Conservation (phyloP, 2,329 filamentous ascomycete genomes). For the Penicillium capsulatum region DNA sequence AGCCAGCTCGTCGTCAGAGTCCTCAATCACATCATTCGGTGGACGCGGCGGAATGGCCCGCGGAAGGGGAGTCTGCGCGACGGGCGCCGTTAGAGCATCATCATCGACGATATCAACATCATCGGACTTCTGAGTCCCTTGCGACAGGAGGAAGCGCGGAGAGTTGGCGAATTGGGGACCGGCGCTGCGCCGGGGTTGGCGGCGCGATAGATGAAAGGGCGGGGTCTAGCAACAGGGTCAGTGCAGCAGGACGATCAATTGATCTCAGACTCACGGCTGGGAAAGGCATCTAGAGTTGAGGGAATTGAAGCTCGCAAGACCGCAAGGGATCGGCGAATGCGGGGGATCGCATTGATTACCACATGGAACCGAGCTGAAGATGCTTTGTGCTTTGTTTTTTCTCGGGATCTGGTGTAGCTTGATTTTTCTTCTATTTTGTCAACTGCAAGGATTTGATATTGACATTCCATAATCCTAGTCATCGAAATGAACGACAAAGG, state of each 20-base stretch:
- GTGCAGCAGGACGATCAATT: neutral
- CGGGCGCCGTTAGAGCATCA: constrained; percentile 14
- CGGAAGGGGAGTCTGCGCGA: constrained; percentile 4
- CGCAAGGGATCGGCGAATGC: neutral
- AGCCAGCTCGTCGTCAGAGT: constrained; percentile 18
- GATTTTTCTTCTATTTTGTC: too few relatives aligned
- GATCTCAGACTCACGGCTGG: constrained; percentile 8
- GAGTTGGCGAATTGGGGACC: constrained; percentile 33
- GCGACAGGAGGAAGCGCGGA: constrained; percentile 32
- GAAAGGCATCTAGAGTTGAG: constrained; percentile 11
- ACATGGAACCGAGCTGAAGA: too few relatives aligned
- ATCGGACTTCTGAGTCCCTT: constrained; percentile 12
- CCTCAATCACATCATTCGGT: constrained; percentile 27
- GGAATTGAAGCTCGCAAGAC: neutral
- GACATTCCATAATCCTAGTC: too few relatives aligned
- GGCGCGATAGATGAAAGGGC: constrained; percentile 28
- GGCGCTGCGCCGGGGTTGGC: constrained; percentile 22
- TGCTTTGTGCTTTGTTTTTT: too few relatives aligned
- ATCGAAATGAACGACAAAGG: too few relatives aligned
- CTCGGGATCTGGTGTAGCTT: too few relatives aligned
- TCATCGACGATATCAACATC: constrained; percentile 22
- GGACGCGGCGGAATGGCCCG: constrained; percentile 8
- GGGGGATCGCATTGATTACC: neutral
- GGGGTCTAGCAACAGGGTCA: constrained; percentile 15
- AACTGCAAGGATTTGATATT: too few relatives aligned